phyloP scores from a whole-genome alignment of 108 stramenopile species.

The Cyclotella kingstonii region DNA sequence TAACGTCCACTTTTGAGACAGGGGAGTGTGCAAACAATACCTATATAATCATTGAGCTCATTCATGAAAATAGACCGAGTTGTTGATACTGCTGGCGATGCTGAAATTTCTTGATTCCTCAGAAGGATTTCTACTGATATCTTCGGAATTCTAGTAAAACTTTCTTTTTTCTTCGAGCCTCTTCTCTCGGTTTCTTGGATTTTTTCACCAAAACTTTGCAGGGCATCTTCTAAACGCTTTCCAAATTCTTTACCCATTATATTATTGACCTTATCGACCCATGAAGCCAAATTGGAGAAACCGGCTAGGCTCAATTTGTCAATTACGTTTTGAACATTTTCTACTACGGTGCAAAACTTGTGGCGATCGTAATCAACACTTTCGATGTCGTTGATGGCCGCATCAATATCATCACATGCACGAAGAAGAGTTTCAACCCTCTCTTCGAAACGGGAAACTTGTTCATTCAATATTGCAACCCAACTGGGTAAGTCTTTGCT shows the following conservation, averaged over 20 bases:
- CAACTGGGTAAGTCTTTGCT: slow-evolving; percentile 73
- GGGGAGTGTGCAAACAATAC: slow-evolving; percentile 77
- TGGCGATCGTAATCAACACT: slow-evolving; percentile 60
- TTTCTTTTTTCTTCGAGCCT: slow-evolving; percentile 21
- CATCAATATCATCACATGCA: slow-evolving; percentile 71
- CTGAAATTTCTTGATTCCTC: slow-evolving; percentile 82
- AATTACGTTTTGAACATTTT: slow-evolving; percentile 85
- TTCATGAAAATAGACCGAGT: slow-evolving; percentile 69
- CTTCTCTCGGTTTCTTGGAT: slow-evolving; percentile 23
- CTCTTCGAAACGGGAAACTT: slow-evolving; percentile 82
- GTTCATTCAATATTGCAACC: slow-evolving; percentile 83
- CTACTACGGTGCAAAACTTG: slow-evolving; percentile 60
- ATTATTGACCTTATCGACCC: slow-evolving; percentile 69
- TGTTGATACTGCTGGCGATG: slow-evolving; percentile 69
- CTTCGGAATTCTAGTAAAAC: slow-evolving; percentile 42
- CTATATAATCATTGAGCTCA: slow-evolving; percentile 80
- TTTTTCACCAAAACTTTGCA: slow-evolving; percentile 63
- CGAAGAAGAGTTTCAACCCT: slow-evolving; percentile 75
- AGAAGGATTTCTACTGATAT: slow-evolving; percentile 77
- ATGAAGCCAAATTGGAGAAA: slow-evolving; percentile 66
- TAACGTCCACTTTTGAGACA: slow-evolving; percentile 85
- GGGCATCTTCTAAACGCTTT: slow-evolving; percentile 62
- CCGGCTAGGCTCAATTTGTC: slow-evolving; percentile 89
- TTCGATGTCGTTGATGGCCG: slow-evolving; percentile 47
- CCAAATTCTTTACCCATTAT: slow-evolving; percentile 64